Base-by-base conservation (phyloP, 345 rosid genomes). In the Salix exigua region DNA sequence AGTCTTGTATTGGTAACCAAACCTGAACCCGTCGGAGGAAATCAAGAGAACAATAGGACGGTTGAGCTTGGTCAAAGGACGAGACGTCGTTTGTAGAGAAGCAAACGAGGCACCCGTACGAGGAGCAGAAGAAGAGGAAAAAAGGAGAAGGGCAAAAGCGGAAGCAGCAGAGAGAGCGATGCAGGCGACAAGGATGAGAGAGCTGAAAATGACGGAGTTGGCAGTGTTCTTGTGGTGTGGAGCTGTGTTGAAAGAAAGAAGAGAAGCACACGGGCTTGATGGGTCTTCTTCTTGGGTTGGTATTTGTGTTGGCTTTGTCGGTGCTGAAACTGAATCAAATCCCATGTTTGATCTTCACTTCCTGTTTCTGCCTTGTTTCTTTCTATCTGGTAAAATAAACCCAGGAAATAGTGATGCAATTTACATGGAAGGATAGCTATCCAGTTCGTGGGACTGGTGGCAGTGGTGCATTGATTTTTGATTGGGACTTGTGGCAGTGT, bases 11-110 rank as follows among this genome's bases (percentile, higher is more conserved):
- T 95, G 99, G 89, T 95, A 95, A 25, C 97, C 97, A 78, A 93
- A 95, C 50, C 98, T 92, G 82, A 95, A 95, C 78, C 98, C 99
- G 38, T 95, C 99, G 0, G 96, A 90, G 23, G 99, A 95, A 70
- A 95, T 81, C 84, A 95, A 77, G 6, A 95, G 80, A 61, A 93
- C 97, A 11, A 91, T 93, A 0, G 95, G 93, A 58, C 83, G 88
- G 19, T 62, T 78, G 66, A 94, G 90, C 72, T 88, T 91, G 74
- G 85, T 85, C 76, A 93, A 88, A 21, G 93, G 84, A 28, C 92
- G 95, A 58, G 91, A 81, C 0, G 83, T 61, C 74, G 86, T 68
- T 62, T 79, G 44, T 35, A 68, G 12, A 46, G 81, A 68, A 60
- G 86, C 19, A 0, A 75, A 18, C 5, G 84, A 8, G 23, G 17